phyloP scores from a whole-genome alignment of 352 stramenopile species.

The Pelagophyceae sp. region DNA sequence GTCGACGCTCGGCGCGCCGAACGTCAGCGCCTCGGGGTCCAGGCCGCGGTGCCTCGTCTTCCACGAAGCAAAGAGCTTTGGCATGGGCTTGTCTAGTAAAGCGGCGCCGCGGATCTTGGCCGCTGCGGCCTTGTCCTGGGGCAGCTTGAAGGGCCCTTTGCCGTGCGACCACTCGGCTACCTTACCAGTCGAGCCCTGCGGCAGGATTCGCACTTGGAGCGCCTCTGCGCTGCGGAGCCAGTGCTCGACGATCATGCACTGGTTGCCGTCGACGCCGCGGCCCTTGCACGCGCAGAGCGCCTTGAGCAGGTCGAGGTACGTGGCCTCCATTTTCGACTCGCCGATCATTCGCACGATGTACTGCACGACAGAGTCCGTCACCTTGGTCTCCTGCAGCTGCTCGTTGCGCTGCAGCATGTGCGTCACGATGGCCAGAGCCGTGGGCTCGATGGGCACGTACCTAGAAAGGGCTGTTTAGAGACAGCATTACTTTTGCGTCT shows the following conservation, averaged over 20 bases:
- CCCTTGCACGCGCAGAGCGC: slow-evolving; percentile 32
- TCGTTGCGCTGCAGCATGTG: slow-evolving; percentile 34
- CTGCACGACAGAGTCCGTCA: slow-evolving; percentile 26
- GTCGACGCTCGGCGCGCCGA: not conserved
- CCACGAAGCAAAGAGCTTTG: not conserved
- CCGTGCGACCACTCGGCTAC: not conserved
- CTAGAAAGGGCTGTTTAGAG: too few relatives aligned
- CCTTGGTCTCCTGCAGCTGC: slow-evolving; percentile 35
- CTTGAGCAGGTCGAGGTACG: slow-evolving; percentile 33
- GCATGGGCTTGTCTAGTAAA: not conserved
- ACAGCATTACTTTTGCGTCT: too few relatives aligned
- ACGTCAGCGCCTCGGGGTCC: not conserved
- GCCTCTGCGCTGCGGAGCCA: slow-evolving; percentile 11
- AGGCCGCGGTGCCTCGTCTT: not conserved
- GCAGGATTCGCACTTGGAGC: not conserved
- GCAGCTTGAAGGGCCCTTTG: not conserved
- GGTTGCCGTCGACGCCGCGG: slow-evolving; percentile 31
- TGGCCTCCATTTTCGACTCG: slow-evolving; percentile 31
- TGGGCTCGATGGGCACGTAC: not conserved
- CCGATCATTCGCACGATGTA: slow-evolving; percentile 34
- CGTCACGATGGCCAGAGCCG: slow-evolving; percentile 25
- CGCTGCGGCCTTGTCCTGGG: not conserved
- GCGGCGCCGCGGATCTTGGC: not conserved
- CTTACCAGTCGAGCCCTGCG: not conserved
- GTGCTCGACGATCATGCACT: slow-evolving; percentile 29